Evolutionary conservation across 768 basidiomycete genomes (phyloP).

Genomic region (Boletus eberwhitei): DNA sequence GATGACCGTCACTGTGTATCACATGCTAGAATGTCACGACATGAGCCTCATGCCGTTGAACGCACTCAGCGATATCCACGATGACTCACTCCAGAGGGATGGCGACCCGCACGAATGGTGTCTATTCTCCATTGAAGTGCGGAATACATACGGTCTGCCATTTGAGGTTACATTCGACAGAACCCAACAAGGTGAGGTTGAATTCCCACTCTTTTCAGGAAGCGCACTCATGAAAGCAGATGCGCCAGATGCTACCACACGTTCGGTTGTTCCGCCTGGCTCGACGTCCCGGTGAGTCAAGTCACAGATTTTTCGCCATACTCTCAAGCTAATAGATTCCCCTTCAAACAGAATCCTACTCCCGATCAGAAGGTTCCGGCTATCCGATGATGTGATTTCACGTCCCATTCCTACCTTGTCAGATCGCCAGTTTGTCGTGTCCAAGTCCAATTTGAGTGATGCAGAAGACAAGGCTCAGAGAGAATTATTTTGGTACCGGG

Average conservation of each 20-base stretch:
- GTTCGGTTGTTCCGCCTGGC: conserved; percentile 78
- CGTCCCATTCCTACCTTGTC: conserved; percentile 80
- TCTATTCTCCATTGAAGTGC: conserved; percentile 84
- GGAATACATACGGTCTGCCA: conserved; percentile 86
- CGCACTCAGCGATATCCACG: conserved; percentile 19
- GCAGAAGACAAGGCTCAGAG: conserved; percentile 62
- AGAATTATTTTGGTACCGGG: conserved; percentile 95
- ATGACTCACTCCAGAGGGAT: conserved; percentile 34
- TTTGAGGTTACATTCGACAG: conserved; percentile 85
- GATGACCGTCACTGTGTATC: conserved; percentile 90
- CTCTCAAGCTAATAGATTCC: conserved; percentile 4
- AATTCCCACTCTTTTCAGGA: background rate
- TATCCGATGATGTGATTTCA: conserved; percentile 56
- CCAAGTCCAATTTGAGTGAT: conserved; percentile 60
- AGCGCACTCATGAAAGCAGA: conserved; percentile 32
- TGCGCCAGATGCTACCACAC: conserved; percentile 38
- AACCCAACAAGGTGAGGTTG: conserved; percentile 53
- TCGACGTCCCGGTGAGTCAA: conserved; percentile 70
- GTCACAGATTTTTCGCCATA: background rate
- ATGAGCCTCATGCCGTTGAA: conserved; percentile 77
- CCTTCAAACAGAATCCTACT: conserved; percentile 50
- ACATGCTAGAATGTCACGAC: conserved; percentile 83
- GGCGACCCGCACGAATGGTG: conserved; percentile 70
- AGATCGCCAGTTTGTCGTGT: conserved; percentile 87
- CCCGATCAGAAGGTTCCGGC: conserved; percentile 65